Conservation (phyloP, 805 yeast genomes). For the Candida ortonii region DNA sequence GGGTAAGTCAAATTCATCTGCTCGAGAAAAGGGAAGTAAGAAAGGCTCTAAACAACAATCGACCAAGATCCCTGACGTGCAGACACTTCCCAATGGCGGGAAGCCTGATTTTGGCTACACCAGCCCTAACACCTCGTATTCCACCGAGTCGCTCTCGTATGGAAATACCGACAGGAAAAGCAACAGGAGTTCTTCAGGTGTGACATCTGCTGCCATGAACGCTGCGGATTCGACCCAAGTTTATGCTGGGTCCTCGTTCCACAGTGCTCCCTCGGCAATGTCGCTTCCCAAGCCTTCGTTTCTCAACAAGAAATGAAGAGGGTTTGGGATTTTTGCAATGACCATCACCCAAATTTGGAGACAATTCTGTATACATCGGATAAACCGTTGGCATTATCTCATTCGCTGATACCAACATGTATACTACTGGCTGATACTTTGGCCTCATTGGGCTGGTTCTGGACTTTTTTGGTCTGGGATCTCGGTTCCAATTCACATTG, state of each 20-base stretch:
- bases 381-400: too few species aligned
- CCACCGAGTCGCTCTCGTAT: slow-evolving; percentile 12
- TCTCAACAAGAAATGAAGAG: slow-evolving; percentile 22
- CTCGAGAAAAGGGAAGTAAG: too few species aligned
- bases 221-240: slow-evolving; percentile 22
- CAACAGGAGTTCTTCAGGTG: slow-evolving; percentile 11
- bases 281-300: slow-evolving; percentile 57
- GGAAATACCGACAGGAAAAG: slow-evolving; percentile 11
- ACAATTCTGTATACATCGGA: too few species aligned
- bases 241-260: slow-evolving; percentile 58
- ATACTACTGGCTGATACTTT: too few species aligned
- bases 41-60: too few species aligned
- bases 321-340: too few species aligned
- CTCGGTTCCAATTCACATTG: too few species aligned
- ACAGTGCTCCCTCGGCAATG: slow-evolving; percentile 54
- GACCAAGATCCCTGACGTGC: slow-evolving; percentile 11
- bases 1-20: not conserved
- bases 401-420: too few species aligned
- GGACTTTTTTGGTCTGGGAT: too few species aligned
- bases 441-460: too few species aligned
- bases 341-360: too few species aligned
- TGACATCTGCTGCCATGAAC: slow-evolving; percentile 15
- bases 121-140: slow-evolving; percentile 17
- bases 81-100: slow-evolving; percentile 17
- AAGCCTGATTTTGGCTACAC: slow-evolving; percentile 19